Base-by-base conservation (phyloP, 225 moss, liverwort and hornwort genomes). In the Marchantia polymorpha region DNA sequence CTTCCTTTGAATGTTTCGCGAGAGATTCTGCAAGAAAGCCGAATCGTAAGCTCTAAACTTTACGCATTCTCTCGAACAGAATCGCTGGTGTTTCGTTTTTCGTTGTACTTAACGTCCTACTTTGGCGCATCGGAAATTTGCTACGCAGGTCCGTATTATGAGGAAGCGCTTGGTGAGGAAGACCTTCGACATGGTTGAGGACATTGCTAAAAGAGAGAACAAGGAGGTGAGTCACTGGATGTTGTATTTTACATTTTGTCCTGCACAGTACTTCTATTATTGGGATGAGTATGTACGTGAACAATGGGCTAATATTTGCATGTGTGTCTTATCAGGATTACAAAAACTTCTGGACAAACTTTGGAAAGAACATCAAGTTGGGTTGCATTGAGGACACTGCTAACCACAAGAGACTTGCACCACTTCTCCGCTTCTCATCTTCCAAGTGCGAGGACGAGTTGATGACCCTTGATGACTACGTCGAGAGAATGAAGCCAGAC, bases 301-400 rank as follows among this genome's bases (percentile, higher is more conserved):
- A n/a, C 6, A 4, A 27, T 66, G 12, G 11, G 13, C 27, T 13
- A 29, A 13, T 11, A 66, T 39, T 39, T 39, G 39, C 39, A 39
- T 72, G 16, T 27, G 10, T 61, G 6, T 39, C 6, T 66, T 48
- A 73, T 46, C 88, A 96, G 96, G 97, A 99, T 77, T 99, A 99
- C 80, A 99, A 99, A 78, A 89, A 89, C n/a, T 99, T 95, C 74
- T 99, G 97, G 97, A 90, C 90, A 51, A 99, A 92, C 77, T 99
- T 91, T 64, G 97, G 95, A 59, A 99, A 99, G 87, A 95, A 95
- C 0, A 76, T 99, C 49, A 99, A 99, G 83, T 68, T 99, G 61
- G 97, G 97, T 25, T 93, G 93, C 78, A 92, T 99, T 31, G 95
- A 99, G 80, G 97, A 99, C 82, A 86, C 94, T 61, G 76, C 83